Base-by-base conservation (phyloP, 257 asterid genomes). In the Paraleonurus japonicus region DNA sequence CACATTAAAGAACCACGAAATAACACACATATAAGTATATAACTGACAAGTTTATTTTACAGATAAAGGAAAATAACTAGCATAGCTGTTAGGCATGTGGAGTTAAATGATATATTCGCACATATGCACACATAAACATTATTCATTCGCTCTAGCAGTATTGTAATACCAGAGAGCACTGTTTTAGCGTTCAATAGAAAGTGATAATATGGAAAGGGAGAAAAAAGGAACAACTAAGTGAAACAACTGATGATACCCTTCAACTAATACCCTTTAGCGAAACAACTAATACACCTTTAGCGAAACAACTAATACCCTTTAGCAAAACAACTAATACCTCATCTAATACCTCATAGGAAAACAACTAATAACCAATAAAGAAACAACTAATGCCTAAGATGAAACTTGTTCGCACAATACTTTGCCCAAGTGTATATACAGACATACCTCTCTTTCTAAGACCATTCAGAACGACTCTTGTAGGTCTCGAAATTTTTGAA, bases 391-490 rank as follows among this genome's bases (percentile, higher is more conserved):
- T n/a, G n/a, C n/a, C n/a, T n/a, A n/a, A n/a, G n/a, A n/a, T n/a
- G n/a, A n/a, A n/a, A n/a, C n/a, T n/a, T n/a, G n/a, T n/a, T n/a
- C n/a, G n/a, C n/a, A n/a, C n/a, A n/a, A n/a, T n/a, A n/a, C n/a
- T n/a, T n/a, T n/a, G n/a, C n/a, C n/a, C n/a, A n/a, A n/a, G n/a
- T n/a, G n/a, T n/a, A n/a, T n/a, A n/a, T n/a, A n/a, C 9, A 50
- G 0, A 45, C 24, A 39, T 27, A 92, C 98, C 98, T 87, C 83
- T 79, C 78, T 82, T 73, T 75, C 81, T 84, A 69, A 92, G 96
- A 28, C 90, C 82, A 74, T 90, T 90, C 32, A 92, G 91, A 81
- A 92, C 98, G 47, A 76, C 81, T 81, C 84, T 80, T 5, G 95
- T 79, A 33, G 95, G 81, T 78, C 87, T 86, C 1, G 96, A 78